Conservation (phyloP, 177 flowering plant genomes). For the Vitis hybrid region DNA sequence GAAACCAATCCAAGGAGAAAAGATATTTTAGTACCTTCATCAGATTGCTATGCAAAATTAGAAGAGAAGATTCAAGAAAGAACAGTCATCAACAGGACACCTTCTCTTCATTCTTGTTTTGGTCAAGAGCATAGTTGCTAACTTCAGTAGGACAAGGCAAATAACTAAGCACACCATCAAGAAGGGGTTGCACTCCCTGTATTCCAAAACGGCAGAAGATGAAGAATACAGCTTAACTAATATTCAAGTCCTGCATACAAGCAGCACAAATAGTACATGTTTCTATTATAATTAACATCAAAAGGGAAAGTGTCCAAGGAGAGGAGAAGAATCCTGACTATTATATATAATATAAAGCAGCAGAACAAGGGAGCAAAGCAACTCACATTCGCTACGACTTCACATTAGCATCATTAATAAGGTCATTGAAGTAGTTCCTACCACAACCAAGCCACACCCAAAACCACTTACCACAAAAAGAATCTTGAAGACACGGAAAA, state of each 20-base stretch:
- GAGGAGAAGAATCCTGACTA: too few species aligned
- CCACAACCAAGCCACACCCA: too few species aligned
- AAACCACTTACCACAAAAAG: too few species aligned
- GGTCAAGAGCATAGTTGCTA: slow-evolving; percentile 90
- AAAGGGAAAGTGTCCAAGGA: too few species aligned
- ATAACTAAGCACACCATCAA: slow-evolving; percentile 89
- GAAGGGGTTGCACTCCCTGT: slow-evolving; percentile 97
- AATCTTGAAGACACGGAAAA: too few species aligned
- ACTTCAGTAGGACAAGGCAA: slow-evolving; percentile 95
- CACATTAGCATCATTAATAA: too few species aligned
- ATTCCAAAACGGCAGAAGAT: slow-evolving; percentile 12
- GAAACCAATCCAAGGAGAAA: slow-evolving; percentile 4
- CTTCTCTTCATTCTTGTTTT: slow-evolving; percentile 88
- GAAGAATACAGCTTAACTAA: not conserved
- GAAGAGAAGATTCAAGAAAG: not conserved
- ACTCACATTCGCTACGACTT: too few species aligned
- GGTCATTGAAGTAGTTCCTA: too few species aligned
- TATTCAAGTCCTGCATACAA: slow-evolving; percentile 1
- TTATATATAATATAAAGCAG: too few species aligned
- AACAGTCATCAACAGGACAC: slow-evolving; percentile 26
- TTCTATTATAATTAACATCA: too few species aligned
- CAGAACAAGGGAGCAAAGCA: too few species aligned
- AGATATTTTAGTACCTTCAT: slow-evolving; percentile 2
- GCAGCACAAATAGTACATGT: not conserved
- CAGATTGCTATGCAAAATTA: not conserved